A percentile compares a stretch with the other conserved stretches of the same genome.
Evolutionary conservation across 371 early-diverging fungal genomes (phyloP).

Genomic region (Lichtheimia ramosa): DNA sequence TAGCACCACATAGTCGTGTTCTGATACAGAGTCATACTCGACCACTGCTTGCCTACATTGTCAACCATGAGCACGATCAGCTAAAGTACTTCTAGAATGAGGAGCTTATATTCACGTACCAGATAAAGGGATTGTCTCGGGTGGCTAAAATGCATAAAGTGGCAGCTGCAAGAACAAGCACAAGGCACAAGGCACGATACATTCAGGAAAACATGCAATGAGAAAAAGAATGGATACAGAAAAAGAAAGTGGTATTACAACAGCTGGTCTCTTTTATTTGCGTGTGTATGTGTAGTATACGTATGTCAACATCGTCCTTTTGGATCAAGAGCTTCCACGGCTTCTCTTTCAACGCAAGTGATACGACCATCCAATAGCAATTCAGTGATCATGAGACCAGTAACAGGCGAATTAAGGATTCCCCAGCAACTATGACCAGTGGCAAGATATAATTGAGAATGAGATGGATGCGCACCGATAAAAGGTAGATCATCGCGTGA

Average conservation of each 20-base stretch:
- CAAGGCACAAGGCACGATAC: no score
- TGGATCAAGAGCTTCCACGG: conserved; percentile 17
- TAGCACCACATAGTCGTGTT: neutral
- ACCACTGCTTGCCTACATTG: conserved; percentile 10
- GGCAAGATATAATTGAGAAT: conserved; percentile 54
- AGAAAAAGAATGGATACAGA: neutral
- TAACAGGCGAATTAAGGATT: conserved; percentile 68
- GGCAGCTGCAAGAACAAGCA: no score
- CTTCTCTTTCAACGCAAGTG: conserved; percentile 29
- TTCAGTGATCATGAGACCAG: conserved; percentile 68
- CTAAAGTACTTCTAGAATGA: no score
- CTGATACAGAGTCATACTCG: conserved; percentile 7
- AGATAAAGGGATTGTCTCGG: conserved; percentile 9
- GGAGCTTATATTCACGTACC: conserved; percentile 2
- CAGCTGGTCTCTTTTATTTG: neutral
- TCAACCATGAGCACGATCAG: neutral
- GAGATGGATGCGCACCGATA: conserved; percentile 56
- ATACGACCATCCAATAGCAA: conserved; percentile 50
- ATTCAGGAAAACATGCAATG: no score
- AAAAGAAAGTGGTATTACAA: conserved; percentile 3
- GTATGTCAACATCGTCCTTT: conserved; percentile 9
- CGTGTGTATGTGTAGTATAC: conserved; percentile 1
- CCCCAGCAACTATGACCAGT: conserved; percentile 78
- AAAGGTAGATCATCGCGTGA: conserved; percentile 55
- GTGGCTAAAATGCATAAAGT: neutral